Percentiles rank a stretch among this genome's conserved stretches.
Evolutionary conservation across 495 filamentous ascomycete species (phyloP).

Genomic region (Aspergillus conjunctus): DNA sequence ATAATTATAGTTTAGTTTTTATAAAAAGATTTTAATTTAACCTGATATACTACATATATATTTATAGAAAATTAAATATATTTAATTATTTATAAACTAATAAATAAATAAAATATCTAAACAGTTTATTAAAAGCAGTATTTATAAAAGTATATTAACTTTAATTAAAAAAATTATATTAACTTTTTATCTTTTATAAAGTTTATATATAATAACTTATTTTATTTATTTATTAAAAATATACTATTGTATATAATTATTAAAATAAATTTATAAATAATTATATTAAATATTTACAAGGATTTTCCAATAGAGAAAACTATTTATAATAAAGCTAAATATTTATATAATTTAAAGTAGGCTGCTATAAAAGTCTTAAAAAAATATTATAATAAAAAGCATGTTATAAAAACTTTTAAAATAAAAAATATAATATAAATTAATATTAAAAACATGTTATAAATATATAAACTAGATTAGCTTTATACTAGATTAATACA

Average conservation of each 20-base stretch:
- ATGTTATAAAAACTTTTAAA: background rate
- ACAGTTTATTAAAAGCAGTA: slow-evolving; percentile 14
- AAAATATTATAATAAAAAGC: slow-evolving; percentile 1
- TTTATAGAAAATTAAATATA: slow-evolving; percentile 5
- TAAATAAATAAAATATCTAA: slow-evolving; percentile 11
- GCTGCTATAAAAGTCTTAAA: background rate
- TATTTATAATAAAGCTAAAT: too few relatives aligned
- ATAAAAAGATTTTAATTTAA: slow-evolving; percentile 1
- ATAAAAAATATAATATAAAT: too few relatives aligned
- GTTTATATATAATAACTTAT: slow-evolving; percentile 20
- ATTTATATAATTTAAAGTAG: too few relatives aligned
- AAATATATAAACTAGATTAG: too few relatives aligned
- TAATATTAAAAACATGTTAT: too few relatives aligned
- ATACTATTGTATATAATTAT: too few relatives aligned
- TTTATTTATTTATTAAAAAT: too few relatives aligned
- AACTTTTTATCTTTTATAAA: slow-evolving; percentile 5
- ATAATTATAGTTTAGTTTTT: background rate
- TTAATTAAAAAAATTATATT: slow-evolving; percentile 13
- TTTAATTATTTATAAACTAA: slow-evolving; percentile 14
- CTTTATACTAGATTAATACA: too few relatives aligned
- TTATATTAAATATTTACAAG: too few relatives aligned
- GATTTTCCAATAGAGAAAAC: too few relatives aligned
- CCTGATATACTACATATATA: slow-evolving; percentile 9
- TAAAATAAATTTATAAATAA: too few relatives aligned
- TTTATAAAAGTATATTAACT: slow-evolving; percentile 15